phyloP scores from a whole-genome alignment of 768 basidiomycete genomes.

The Tulasnella sp. region DNA sequence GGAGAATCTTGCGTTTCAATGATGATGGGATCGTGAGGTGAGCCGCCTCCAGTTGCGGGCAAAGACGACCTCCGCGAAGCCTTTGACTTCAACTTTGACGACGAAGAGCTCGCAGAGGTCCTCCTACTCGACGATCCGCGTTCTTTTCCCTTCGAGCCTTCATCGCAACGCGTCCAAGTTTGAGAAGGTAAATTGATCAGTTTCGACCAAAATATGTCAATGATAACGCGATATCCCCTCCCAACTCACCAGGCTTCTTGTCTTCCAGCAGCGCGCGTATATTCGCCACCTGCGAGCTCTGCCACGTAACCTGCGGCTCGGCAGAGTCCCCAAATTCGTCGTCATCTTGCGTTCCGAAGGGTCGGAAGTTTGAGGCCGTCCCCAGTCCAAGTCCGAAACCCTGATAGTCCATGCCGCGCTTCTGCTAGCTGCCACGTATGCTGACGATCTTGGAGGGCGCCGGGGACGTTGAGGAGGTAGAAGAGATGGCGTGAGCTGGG shows the following conservation, averaged over 20 bases:
- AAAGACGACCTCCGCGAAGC: neutral
- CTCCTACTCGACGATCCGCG: neutral
- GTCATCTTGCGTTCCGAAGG: slow-evolving; percentile 2
- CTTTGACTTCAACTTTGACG: slow-evolving; percentile 6
- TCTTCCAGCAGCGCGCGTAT: slow-evolving; percentile 16
- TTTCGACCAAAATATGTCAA: neutral
- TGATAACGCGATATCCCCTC: neutral
- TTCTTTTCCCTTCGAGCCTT: neutral
- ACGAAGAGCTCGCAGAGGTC: neutral
- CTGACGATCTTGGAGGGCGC: neutral
- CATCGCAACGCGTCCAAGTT: neutral
- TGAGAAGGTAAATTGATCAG: neutral
- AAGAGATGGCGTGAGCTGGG: neutral
- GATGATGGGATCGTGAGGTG: slow-evolving; percentile 2
- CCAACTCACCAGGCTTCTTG: neutral
- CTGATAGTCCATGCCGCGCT: neutral
- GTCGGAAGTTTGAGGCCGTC: neutral
- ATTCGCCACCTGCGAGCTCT: slow-evolving; percentile 31
- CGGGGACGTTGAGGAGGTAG: too few species aligned
- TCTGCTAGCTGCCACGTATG: neutral
- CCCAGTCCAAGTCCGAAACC: slow-evolving; percentile 7
- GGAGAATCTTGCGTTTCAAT: slow-evolving; percentile 17
- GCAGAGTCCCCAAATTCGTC: slow-evolving; percentile 13
- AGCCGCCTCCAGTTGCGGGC: neutral
- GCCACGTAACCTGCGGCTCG: slow-evolving; percentile 22